These are phyloP conservation scores for Penicillium coffeae DNA, from an alignment of 495 filamentous ascomycete genomes.

Conservation along the genomic window DNA sequence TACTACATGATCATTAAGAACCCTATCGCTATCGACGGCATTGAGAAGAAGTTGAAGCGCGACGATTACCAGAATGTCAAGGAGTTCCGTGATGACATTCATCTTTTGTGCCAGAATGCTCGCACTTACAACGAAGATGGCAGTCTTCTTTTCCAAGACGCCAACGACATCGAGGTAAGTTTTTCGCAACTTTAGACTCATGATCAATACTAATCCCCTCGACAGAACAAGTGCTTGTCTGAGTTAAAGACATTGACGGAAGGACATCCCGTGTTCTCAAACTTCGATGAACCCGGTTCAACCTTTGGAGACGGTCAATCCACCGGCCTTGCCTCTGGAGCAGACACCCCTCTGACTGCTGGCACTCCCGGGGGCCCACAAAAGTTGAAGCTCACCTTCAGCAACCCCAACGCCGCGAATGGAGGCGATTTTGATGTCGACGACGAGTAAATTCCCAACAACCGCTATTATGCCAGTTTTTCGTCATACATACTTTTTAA, in stretches of 20 bases:
- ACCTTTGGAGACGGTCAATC: conserved; percentile 57
- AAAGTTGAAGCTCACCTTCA: conserved; percentile 58
- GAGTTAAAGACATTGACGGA: conserved; percentile 68
- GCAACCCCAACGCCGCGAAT: conserved; percentile 37
- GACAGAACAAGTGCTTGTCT: conserved; percentile 60
- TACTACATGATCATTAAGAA: conserved; percentile 91
- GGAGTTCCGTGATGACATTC: conserved; percentile 78
- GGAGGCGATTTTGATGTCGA: conserved; percentile 29
- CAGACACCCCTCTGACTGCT: conserved; percentile 65
- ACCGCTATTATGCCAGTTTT: conserved; percentile 1
- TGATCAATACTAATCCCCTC: conserved; percentile 25
- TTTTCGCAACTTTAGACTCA: background rate
- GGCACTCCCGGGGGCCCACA: conserved; percentile 45
- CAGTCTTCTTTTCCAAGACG: conserved; percentile 86
- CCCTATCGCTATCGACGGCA: conserved; percentile 90
- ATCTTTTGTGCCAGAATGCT: conserved; percentile 82
- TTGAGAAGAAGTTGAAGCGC: conserved; percentile 89
- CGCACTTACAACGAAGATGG: conserved; percentile 93
- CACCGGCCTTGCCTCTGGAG: conserved; percentile 60
- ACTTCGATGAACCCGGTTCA: conserved; percentile 57
- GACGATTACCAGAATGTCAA: conserved; percentile 80
- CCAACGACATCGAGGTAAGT: conserved; percentile 86
- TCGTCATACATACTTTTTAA: conserved; percentile 12
- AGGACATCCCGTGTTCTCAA: conserved; percentile 66
- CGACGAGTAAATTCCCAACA: conserved; percentile 28